Evolutionary conservation across 352 stramenopile genomes (phyloP), one percentile per base, ranked within the genome.

Genomic region (Globisporangium sylvaticum): DNA sequence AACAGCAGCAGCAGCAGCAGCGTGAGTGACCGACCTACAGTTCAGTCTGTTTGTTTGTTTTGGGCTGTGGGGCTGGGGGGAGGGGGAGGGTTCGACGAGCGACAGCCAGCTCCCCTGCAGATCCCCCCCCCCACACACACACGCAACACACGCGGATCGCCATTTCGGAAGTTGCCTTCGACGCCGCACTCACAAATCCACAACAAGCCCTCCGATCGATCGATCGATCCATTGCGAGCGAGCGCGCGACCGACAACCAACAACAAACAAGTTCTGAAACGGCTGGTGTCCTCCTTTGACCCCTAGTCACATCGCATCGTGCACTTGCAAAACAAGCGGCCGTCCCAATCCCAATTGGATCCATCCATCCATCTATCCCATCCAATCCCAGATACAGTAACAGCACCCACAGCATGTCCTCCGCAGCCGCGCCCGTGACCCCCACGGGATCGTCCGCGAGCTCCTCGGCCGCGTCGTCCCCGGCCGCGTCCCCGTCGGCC

Each of bases 151-250:
- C 37, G 64, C 64, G 31, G 72, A 67, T 79, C 78, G 78, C 79
- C 78, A 87, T 87, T 87, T 75, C 65, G 69, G 67, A 87, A 84
- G 74, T 84, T 87, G 76, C 78, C 70, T 27, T 62, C 72, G 74
- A 74, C 69, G 75, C 67, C 60, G 69, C 77, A 81, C 42, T 34
- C 56, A 55, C 50, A 37, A 57, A 37, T 67, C 65, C 27, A 60
- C 65, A 39, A 66, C 50, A 50, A 48, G 39, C 39, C 34, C 34
- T 20, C 37, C 37, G 37, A 46, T 50, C 42, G 18, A 44, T 44
- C 37, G 22, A 70, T 65, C 62, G 29, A 32, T 39, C 39, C 31
- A 66, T 69, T 55, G 60, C 58, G 59, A 64, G 54, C 31, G 46
- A 27, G 37, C 42, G 42, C 18, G 18, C 25, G 56, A 44, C 29